Base-by-base conservation (phyloP, 2,329 filamentous ascomycete genomes). In the Rachicladosporium sp. region DNA sequence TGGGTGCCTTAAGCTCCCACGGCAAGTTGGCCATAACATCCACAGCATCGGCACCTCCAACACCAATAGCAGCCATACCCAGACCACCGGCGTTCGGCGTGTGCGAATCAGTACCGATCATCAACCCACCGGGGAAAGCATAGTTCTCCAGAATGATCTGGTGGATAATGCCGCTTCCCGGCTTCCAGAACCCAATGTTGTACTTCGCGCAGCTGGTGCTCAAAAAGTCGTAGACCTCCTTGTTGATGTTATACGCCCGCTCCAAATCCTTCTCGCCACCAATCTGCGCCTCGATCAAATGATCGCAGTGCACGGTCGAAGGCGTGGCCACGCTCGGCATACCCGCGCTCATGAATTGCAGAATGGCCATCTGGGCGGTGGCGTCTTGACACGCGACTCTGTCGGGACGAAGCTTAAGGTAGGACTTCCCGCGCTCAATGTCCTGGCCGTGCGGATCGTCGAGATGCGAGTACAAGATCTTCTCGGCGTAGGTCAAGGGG, bases 181-280 rank as follows among this genome's bases (percentile, higher is more conserved):
- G 91, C 66, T 78, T 86, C 91, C 91, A 98, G 81, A 96, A 96
- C 73, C 91, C 91, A 65, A 96, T 96, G 76, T 96, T 89, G 76
- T 96, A 98, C 74, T 96, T 98, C 60, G 88, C 88, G 65, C 89
- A 96, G 50, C 89, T 83, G 48, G 80, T 80, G 46, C 87, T 77
- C 61, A 98, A 71, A 76, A 98, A 98, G 69, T 96, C 83, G 70
- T 96, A 98, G 54, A 98, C 91, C 68, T 96, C 89, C 76, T 93
- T 93, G 80, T 96, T 96, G 71, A 94, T 94, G 54, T 79, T 76
- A 59, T 89, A 73, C 56, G 91, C 91, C 58, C 89, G 79, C 46
- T 77, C 82, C 65, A 96, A 72, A 82, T 98, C 91, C 78, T 95
- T 91, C 49, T 73, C 78, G 55, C 88, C 88, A 61, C 91, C 91